These are phyloP conservation scores for Tetraselmis striata DNA, from an alignment of 139 green algal species.

Conservation along the genomic window DNA sequence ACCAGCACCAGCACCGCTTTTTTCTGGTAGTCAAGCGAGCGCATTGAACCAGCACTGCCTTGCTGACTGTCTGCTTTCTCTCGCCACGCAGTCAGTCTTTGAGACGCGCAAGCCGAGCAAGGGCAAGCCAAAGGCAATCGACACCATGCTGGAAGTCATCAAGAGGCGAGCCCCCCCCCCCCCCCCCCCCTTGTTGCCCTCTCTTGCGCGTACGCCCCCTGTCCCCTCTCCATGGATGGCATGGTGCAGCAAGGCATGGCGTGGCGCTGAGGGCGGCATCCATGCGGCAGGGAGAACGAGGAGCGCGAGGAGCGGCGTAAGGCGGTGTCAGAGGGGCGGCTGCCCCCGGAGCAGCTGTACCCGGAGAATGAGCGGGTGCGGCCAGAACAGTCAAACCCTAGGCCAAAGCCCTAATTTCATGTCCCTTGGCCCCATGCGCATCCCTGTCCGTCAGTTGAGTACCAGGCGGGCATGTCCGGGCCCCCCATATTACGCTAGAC, in stretches of 20 bases:
- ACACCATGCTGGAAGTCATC: slow-evolving; percentile 83
- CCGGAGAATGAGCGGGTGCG: slow-evolving; percentile 29
- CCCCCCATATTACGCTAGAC: no score
- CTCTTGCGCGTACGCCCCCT: neutral
- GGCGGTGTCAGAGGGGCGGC: slow-evolving; percentile 12
- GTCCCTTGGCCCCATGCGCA: no score
- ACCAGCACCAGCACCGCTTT: no score
- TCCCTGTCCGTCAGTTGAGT: no score
- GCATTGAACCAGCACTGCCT: no score
- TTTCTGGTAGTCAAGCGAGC: no score
- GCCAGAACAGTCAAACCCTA: slow-evolving; percentile 11
- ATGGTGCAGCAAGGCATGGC: no score
- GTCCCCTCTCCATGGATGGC: neutral
- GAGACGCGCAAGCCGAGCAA: slow-evolving; percentile 11
- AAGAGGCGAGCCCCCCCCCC: slow-evolving; percentile 53
- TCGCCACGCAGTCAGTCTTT: slow-evolving; percentile 25
- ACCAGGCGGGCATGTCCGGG: no score
- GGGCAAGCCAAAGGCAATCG: slow-evolving; percentile 75
- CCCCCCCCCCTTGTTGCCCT: neutral
- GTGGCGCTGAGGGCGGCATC: no score
- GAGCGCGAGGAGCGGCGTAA: slow-evolving; percentile 47
- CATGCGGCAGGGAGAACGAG: slow-evolving; percentile 71
- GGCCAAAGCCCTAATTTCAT: no score
- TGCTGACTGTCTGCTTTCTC: no score
- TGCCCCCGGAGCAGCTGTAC: slow-evolving; percentile 12